Base-by-base conservation (phyloP, 306 rosid species). In the Neltuma alba region DNA sequence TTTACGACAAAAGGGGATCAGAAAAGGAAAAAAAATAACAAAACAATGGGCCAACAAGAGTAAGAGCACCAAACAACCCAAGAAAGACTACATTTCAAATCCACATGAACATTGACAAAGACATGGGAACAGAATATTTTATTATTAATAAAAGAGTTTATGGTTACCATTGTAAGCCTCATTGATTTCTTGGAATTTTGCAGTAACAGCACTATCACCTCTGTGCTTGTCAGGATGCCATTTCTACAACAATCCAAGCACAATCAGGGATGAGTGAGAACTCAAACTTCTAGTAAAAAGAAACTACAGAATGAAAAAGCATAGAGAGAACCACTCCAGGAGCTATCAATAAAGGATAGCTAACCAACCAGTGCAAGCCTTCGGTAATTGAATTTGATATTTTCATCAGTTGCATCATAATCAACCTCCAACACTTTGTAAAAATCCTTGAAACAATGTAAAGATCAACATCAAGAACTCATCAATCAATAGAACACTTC, bases 171-270 rank as follows among this genome's bases (percentile, higher is more conserved):
- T 80, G 82, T 89, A 91, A 61, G 93, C 96, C 81, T 91, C 88
- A 28, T 86, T 89, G 50, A 89, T 89, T 90, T 91, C 91, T 81
- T 91, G 96, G 83, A 91, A 91, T 82, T 89, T 91, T 74, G 86
- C 80, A 37, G 96, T 89, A 83, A 75, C 89, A 44, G 74, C 79
- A 75, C 40, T 44, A 50, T 88, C 92, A 86, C 85, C 91, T 30
- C 78, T 82, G 67, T 91, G 91, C 82, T 87, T 91, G 85, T 91
- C 91, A 52, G 96, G 96, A 86, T 91, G 96, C 96, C 96, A 91
- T 79, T 87, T 91, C 96, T 91, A 85, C 37, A 81, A 48, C 7
- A 58, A 85, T 64, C 25, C 31, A 77, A 44, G 62, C 73, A 75
- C 71, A 84, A 82, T 72, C 74, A 87, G 25, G 63, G 25, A 55